A percentile compares a stretch with the other conserved stretches of the same genome.
phyloP scores from a whole-genome alignment of 1,284 basidiomycete species.

The Puccinia polysora region DNA sequence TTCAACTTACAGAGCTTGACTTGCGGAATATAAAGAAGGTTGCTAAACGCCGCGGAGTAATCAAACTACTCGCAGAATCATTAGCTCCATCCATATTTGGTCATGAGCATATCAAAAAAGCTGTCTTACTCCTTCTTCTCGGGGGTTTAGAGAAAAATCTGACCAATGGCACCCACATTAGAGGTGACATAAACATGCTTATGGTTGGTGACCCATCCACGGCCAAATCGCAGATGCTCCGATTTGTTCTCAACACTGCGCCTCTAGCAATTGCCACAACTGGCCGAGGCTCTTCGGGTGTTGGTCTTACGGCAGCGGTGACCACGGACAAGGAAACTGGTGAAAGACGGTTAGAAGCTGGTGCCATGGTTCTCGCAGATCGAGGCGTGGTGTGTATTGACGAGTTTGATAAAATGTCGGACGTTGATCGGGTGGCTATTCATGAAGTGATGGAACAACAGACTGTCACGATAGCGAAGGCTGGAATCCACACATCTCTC shows the following conservation, averaged over 20 bases:
- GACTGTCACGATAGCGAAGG: constrained; percentile 98
- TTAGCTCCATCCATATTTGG: constrained; percentile 97
- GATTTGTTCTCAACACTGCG: constrained; percentile 92
- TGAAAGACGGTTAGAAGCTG: constrained; percentile 91
- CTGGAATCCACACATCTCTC: constrained; percentile 95
- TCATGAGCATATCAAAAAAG: constrained; percentile 91
- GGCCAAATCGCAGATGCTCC: constrained; percentile 92
- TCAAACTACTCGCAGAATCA: constrained; percentile 82
- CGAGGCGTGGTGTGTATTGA: constrained; percentile 98
- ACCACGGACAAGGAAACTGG: constrained; percentile 94
- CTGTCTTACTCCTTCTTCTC: constrained; percentile 83
- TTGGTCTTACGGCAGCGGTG: constrained; percentile 98
- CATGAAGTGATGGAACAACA: constrained; percentile 99
- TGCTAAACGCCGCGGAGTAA: constrained; percentile 74
- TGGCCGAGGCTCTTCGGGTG: constrained; percentile 92
- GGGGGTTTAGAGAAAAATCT: constrained; percentile 98
- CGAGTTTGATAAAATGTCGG: constrained; percentile 99
- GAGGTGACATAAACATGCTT: constrained; percentile 98
- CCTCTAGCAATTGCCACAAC: constrained; percentile 97
- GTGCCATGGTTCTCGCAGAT: constrained; percentile 99
- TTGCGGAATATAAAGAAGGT: constrained; percentile 96
- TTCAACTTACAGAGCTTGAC: constrained; percentile 85
- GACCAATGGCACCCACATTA: constrained; percentile 94
- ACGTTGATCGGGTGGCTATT: constrained; percentile 97
- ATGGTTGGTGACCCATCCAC: constrained; percentile 99